A percentile compares a stretch with the other conserved stretches of the same genome.
These are phyloP conservation scores for Diaporthe citri DNA, from an alignment of 2,329 filamentous ascomycete species.

Conservation along the genomic window DNA sequence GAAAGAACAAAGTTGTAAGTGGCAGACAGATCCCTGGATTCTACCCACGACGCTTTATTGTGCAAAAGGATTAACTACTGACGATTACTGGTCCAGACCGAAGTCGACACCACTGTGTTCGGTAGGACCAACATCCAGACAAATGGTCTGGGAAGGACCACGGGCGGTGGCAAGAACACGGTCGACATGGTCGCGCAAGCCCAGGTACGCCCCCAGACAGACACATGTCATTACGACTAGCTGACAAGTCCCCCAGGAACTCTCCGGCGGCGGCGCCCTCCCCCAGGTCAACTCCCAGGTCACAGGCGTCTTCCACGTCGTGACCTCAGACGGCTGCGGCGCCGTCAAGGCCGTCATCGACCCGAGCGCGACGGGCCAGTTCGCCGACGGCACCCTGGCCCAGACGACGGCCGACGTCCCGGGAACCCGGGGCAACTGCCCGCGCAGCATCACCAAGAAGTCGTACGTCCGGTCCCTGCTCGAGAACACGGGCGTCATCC, in stretches of 20 bases:
- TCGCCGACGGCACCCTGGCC: constrained; percentile 39
- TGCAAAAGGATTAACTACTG: background rate
- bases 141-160: constrained; percentile 56
- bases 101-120: constrained; percentile 47
- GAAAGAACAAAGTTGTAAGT: constrained; percentile 33
- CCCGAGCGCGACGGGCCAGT: constrained; percentile 48
- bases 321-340: constrained; percentile 58
- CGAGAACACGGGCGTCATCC: constrained; percentile 36
- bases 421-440: constrained; percentile 40
- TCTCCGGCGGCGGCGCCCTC: constrained; percentile 54
- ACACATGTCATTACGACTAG: no score
- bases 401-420: constrained; percentile 41
- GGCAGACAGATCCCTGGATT: accelerated
- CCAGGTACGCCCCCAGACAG: background rate
- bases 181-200: constrained; percentile 49
- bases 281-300: constrained; percentile 54
- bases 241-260: constrained; percentile 43
- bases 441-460: constrained; percentile 34
- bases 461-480: constrained; percentile 32
- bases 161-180: constrained; percentile 52
- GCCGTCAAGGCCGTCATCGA: constrained; percentile 56
- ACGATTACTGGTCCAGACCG: constrained; percentile 43
- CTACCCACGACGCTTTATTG: accelerated
- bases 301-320: constrained; percentile 54
- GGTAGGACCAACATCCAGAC: constrained; percentile 47